phyloP scores from a whole-genome alignment of 345 rosid genomes.

The Microcos paniculata region DNA sequence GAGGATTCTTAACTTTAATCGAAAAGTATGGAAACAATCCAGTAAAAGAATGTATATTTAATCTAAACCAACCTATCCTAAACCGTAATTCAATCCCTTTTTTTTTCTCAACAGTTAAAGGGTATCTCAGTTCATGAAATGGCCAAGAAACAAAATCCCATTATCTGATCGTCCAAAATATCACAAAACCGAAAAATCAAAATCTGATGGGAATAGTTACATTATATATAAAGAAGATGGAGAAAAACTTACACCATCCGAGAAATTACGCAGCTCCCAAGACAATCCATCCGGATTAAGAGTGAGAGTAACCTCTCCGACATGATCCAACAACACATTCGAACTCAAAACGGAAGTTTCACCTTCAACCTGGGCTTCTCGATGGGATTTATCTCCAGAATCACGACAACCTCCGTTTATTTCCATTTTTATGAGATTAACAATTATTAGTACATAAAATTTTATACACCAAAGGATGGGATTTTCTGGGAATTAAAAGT shows the following conservation, averaged over 20 bases:
- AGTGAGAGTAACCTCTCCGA: conserved; percentile 62
- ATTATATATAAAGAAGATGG: background rate
- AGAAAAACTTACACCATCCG: conserved; percentile 43
- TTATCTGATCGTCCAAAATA: background rate
- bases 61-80: conserved; percentile 55
- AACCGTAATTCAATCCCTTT: background rate
- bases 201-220: background rate
- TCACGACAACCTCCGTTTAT: conserved; percentile 11
- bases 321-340: conserved; percentile 55
- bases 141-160: background rate
- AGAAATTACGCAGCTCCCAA: conserved; percentile 60
- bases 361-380: conserved; percentile 16
- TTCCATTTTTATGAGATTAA: conserved; percentile 20
- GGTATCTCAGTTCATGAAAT: background rate
- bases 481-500: background rate
- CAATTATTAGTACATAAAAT: background rate
- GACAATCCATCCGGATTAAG: conserved; percentile 64
- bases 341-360: conserved; percentile 33
- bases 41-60: conserved; percentile 52
- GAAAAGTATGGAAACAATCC: conserved; percentile 53
- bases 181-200: background rate
- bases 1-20: conserved; percentile 33
- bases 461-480: background rate
- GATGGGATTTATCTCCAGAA: conserved; percentile 19
- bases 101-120: background rate